Conservation (phyloP, 2,329 filamentous ascomycete genomes). For the Fusarium circinatum region DNA sequence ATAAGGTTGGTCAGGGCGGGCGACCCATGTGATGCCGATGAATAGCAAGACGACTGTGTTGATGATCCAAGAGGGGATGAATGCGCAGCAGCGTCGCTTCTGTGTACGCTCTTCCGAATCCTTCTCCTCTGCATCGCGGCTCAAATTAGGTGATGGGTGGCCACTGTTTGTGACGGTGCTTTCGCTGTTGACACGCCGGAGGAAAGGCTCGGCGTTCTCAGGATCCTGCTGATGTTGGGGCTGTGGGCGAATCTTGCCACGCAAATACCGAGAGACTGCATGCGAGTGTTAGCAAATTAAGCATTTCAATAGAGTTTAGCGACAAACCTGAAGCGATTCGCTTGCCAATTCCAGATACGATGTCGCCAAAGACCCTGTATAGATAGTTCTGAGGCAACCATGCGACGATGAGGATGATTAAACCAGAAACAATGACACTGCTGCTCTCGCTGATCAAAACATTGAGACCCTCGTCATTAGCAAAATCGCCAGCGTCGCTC, state of each 20-base stretch:
- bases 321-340: constrained; percentile 40
- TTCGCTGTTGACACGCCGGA: constrained; percentile 14
- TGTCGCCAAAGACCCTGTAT: constrained; percentile 35
- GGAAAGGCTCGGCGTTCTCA: constrained; percentile 32
- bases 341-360: constrained; percentile 29
- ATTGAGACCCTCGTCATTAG: constrained; percentile 45
- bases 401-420: constrained; percentile 37
- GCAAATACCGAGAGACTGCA: constrained; percentile 22
- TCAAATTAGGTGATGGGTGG: constrained; percentile 7
- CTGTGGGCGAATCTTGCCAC: constrained; percentile 27
- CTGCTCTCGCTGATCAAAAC: constrained; percentile 45
- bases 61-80: constrained; percentile 21
- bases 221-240: constrained; percentile 24
- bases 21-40: constrained; percentile 32
- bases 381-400: constrained; percentile 39
- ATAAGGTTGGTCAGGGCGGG: constrained; percentile 44
- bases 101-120: neutral
- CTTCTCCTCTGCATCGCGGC: constrained; percentile 16
- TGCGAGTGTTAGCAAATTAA: constrained; percentile 1
- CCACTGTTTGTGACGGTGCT: neutral
- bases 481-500: constrained; percentile 44
- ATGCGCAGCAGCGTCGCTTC: constrained; percentile 13
- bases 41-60: constrained; percentile 28
- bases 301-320: neutral
- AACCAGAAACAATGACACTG: constrained; percentile 35